These are phyloP conservation scores for Clitopilus hobsonii DNA, from an alignment of 768 basidiomycete species.

Conservation along the genomic window DNA sequence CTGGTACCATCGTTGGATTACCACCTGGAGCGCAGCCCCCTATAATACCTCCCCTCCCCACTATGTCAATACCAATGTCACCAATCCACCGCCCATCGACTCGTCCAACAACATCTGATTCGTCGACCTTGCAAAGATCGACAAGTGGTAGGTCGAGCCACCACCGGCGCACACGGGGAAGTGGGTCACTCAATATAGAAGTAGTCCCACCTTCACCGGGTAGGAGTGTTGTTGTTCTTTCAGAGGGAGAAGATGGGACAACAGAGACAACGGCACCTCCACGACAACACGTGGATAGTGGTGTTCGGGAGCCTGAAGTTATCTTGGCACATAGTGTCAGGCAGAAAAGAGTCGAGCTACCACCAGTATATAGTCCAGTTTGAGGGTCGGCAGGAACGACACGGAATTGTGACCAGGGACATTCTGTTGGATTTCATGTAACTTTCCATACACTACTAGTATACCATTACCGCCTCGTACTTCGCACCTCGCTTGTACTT, in stretches of 20 bases:
- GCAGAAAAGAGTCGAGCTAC: slow-evolving; percentile 17
- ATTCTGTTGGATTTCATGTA: neutral
- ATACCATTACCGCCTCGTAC: no score
- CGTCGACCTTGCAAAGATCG: neutral
- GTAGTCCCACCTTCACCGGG: neutral
- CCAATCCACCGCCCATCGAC: neutral
- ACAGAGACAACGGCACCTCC: neutral
- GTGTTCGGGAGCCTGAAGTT: slow-evolving; percentile 14
- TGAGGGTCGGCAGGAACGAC: slow-evolving; percentile 5
- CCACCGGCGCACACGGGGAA: neutral
- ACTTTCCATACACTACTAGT: neutral
- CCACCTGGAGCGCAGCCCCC: neutral
- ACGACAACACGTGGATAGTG: slow-evolving; percentile 24
- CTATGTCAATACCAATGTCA: neutral
- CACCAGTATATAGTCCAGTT: slow-evolving; percentile 26
- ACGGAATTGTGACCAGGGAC: neutral
- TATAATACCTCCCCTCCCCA: neutral
- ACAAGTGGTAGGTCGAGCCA: neutral
- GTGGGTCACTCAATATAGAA: neutral
- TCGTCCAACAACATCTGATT: neutral
- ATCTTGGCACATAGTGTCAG: neutral
- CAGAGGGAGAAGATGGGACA: neutral
- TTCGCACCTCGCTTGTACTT: no score
- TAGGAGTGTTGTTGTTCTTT: neutral
- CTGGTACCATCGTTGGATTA: neutral